phyloP scores from a whole-genome alignment of 2,329 filamentous ascomycete genomes.

The Neofusicoccum umdonicola region DNA sequence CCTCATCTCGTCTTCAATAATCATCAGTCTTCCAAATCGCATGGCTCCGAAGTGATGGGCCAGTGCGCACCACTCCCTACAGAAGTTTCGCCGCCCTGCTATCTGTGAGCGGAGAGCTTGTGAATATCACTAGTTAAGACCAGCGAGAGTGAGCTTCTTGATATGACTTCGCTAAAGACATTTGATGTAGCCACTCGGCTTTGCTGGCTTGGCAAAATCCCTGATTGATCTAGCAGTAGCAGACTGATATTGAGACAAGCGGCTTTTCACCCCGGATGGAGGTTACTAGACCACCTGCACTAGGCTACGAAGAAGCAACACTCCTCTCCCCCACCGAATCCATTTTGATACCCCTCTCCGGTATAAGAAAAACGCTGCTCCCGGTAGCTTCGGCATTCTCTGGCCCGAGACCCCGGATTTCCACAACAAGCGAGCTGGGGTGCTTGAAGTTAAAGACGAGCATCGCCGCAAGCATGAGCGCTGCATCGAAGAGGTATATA shows the following conservation, averaged over 20 bases:
- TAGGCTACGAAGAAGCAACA: no score
- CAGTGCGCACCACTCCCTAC: slow-evolving; percentile 2
- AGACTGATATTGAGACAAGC: no score
- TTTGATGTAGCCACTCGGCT: no score
- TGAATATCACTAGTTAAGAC: no score
- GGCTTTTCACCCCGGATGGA: no score
- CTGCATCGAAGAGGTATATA: slow-evolving; percentile 49
- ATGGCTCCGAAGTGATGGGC: slow-evolving; percentile 8
- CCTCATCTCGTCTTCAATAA: not conserved
- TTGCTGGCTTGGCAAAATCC: no score
- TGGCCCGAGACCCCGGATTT: not conserved
- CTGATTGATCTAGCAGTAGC: no score
- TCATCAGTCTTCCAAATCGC: not conserved
- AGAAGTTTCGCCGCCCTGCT: slow-evolving; percentile 26
- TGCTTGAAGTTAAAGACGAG: slow-evolving; percentile 31
- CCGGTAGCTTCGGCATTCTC: not conserved
- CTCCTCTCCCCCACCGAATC: no score
- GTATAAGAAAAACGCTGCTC: not conserved
- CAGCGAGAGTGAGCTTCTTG: no score
- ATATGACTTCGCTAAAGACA: no score
- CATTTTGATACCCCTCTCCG: no score
- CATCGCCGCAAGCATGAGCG: slow-evolving; percentile 45
- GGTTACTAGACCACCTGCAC: no score
- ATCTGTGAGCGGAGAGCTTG: slow-evolving; percentile 11
- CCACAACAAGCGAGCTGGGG: slow-evolving; percentile 16